Percentiles rank a stretch among this genome's conserved stretches.
These are phyloP conservation scores for Marasmius tenuissimus DNA, from an alignment of 1,284 basidiomycete species.

Conservation along the genomic window DNA sequence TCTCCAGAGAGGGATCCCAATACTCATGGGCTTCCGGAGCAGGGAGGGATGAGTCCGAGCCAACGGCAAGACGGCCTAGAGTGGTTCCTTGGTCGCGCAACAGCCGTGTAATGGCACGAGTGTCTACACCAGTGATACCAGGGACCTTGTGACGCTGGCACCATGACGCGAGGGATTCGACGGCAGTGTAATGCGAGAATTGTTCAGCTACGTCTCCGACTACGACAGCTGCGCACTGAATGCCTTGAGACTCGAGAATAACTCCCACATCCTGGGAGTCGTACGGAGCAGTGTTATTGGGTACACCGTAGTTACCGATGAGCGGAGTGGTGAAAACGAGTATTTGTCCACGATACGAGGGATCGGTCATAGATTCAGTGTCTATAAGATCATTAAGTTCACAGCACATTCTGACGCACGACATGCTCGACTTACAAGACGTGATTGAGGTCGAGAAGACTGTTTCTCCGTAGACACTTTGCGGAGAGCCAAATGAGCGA, in stretches of 20 bases:
- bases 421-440: conserved; percentile 63
- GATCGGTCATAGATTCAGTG: conserved; percentile 99
- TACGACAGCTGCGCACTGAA: conserved; percentile 92
- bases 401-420: neutral
- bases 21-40: conserved; percentile 69
- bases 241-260: conserved; percentile 84
- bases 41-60: conserved; percentile 67
- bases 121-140: conserved; percentile 96
- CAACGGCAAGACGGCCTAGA: conserved; percentile 88
- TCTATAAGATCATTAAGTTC: conserved; percentile 47
- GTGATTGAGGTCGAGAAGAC: conserved; percentile 99
- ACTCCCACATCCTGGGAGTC: conserved; percentile 87
- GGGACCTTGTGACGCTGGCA: conserved; percentile 90
- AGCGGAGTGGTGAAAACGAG: conserved; percentile 98
- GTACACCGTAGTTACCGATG: conserved; percentile 99
- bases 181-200: conserved; percentile 93
- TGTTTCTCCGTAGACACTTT: conserved; percentile 93
- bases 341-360: conserved; percentile 97
- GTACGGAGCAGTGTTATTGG: conserved; percentile 73
- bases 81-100: conserved; percentile 98
- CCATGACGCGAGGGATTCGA: conserved; percentile 93
- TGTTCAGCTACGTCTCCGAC: conserved; percentile 95
- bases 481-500: conserved; percentile 86
- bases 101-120: conserved; percentile 92
- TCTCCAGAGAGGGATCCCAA: conserved; percentile 92